A percentile compares a stretch with the other conserved stretches of the same genome.
These are phyloP conservation scores for Immersiella caudata DNA, from an alignment of 495 filamentous ascomycete genomes.

Conservation along the genomic window DNA sequence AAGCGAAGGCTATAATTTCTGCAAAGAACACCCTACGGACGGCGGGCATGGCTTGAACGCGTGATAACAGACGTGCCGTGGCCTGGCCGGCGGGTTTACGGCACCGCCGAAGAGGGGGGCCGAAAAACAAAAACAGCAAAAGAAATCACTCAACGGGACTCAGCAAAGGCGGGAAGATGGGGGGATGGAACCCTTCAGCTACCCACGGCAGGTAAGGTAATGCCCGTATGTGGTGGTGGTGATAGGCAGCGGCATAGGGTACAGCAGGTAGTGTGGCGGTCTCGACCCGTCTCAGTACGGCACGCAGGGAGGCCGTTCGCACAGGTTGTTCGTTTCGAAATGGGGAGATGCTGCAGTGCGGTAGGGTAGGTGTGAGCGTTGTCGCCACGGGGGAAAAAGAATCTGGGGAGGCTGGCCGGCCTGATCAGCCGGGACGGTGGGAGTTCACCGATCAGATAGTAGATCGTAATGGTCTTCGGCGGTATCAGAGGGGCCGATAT, in stretches of 20 bases:
- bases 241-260: neutral
- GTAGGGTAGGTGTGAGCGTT: neutral
- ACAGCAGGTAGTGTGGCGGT: neutral
- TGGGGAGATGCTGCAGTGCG: neutral
- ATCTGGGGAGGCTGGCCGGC: neutral
- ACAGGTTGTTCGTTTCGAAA: neutral
- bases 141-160: constrained; percentile 7
- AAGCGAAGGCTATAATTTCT: too few relatives aligned
- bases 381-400: neutral
- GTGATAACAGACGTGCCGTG: neutral
- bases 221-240: neutral
- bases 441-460: neutral
- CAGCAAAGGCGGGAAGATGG: neutral
- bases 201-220: neutral
- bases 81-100: neutral
- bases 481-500: constrained; percentile 6
- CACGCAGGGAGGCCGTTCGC: neutral
- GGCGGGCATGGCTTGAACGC: too few relatives aligned
- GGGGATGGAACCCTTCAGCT: neutral
- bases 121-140: neutral
- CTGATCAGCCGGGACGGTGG: neutral
- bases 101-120: neutral
- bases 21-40: too few relatives aligned
- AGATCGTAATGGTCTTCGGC: neutral
- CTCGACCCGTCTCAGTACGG: constrained; percentile 4